Evolutionary conservation across 2,329 filamentous ascomycete genomes (phyloP), one percentile per base, ranked within the genome.

Genomic region (Colletotrichum graminicola): DNA sequence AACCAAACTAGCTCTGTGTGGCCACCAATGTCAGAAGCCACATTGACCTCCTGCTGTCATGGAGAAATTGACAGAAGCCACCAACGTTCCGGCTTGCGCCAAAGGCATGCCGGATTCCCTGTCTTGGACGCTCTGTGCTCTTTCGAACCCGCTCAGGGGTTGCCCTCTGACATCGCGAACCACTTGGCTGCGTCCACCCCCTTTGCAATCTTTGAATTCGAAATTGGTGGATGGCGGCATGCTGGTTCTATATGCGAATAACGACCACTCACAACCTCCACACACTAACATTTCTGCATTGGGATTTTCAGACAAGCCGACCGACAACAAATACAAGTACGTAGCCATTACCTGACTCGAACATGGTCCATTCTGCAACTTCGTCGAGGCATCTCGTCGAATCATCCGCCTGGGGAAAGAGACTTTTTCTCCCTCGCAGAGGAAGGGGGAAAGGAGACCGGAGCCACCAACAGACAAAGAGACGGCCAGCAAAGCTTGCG

Each of bases 61-160:
- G 47, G 54, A 49, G 66, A 60, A 57, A 66, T 61, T 66, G 70
- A 72, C 66, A 66, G 41, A 62, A 66, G 67, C 67, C 69, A 64
- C 65, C 26, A 55, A 49, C 45, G 54, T 41, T 23, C 52, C 45
- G 45, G 51, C 32, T 26, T 43, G 34, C 18, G 41, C 14, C 57
- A 23, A 34, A 55, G 29, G 52, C 45, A 51, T 36, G 59, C 59
- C 54, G 32, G 23, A 54, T 21, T 34, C 34, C 47, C 47, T 61
- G 60, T 52, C 36, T 34, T n/a, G 29, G 60, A 70, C 60, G 56
- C 61, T 55, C 55, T 66, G 55, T 71, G 61, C 45, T 47, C 41
- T 11, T 45, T 57, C 47, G 16, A 41, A n/a, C 18, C 36, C 18
- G 39, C 55, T 60, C 60, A 69, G 59, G 67, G 70, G 62, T 47